phyloP scores from a whole-genome alignment of 345 rosid species.

The Rhizophora apiculata region DNA sequence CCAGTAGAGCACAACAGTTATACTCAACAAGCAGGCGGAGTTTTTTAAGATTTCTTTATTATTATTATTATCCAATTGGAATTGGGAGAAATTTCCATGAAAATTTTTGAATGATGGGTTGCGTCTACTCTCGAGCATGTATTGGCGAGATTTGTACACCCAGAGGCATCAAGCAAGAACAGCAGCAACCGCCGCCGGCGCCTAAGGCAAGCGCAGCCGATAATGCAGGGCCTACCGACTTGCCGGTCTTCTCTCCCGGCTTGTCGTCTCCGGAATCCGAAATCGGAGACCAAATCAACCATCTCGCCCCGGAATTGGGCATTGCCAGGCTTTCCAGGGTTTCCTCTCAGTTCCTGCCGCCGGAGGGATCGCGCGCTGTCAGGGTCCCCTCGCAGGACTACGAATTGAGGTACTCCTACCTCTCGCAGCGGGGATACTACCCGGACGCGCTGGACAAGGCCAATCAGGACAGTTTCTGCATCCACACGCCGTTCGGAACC shows the following conservation, averaged over 20 bases:
- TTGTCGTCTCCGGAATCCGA: conserved; percentile 43
- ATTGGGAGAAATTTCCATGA: neutral
- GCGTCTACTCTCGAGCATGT: conserved; percentile 89
- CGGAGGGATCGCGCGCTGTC: conserved; percentile 72
- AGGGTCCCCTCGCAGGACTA: conserved; percentile 57
- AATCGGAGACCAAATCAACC: conserved; percentile 47
- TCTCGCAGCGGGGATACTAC: conserved; percentile 92
- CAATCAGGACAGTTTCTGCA: conserved; percentile 94
- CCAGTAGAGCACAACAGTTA: too few species aligned
- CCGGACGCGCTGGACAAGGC: conserved; percentile 96
- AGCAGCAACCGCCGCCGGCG: conserved; percentile 13
- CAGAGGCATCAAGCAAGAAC: conserved; percentile 43
- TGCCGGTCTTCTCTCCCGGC: conserved; percentile 55
- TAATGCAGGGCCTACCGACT: conserved; percentile 21
- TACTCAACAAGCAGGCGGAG: too few species aligned
- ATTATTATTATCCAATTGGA: too few species aligned
- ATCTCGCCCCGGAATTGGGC: conserved; percentile 49
- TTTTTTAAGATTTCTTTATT: too few species aligned
- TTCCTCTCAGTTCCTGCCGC: conserved; percentile 87
- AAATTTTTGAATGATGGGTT: conserved; percentile 54
- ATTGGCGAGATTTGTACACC: conserved; percentile 86
- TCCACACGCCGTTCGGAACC: conserved; percentile 84
- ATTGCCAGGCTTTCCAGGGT: conserved; percentile 86
- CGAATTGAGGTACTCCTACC: conserved; percentile 65
- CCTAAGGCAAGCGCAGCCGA: conserved; percentile 7